phyloP scores from a whole-genome alignment of 192 early-diverging fungal species.

The Spinellus fusiger region DNA sequence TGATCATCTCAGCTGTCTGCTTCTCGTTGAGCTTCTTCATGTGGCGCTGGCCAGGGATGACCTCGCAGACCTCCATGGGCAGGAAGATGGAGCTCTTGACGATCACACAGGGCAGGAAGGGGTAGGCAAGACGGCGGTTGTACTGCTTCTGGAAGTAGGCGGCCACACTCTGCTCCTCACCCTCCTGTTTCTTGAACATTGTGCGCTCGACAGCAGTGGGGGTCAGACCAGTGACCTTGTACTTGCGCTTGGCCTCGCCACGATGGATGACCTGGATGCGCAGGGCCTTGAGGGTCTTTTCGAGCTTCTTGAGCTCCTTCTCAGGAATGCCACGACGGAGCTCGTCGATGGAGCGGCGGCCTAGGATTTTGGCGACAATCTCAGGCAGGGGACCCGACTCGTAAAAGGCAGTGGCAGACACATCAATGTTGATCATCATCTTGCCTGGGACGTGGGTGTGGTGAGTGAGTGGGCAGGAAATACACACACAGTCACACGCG shows the following conservation, averaged over 20 bases:
- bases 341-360: slow-evolving; percentile 40
- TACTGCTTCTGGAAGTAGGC: slow-evolving; percentile 75
- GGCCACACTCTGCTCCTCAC: slow-evolving; percentile 58
- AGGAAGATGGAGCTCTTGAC: slow-evolving; percentile 61
- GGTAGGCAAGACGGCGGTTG: slow-evolving; percentile 60
- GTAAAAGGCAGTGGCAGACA: slow-evolving; percentile 66
- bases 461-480: too few relatives aligned
- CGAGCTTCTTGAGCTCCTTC: slow-evolving; percentile 38
- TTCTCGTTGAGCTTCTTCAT: slow-evolving; percentile 75
- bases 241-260: slow-evolving; percentile 65
- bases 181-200: slow-evolving; percentile 58
- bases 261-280: slow-evolving; percentile 53
- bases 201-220: slow-evolving; percentile 55
- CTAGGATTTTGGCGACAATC: slow-evolving; percentile 61
- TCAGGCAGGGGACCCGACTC: slow-evolving; percentile 62
- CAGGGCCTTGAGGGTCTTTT: slow-evolving; percentile 45
- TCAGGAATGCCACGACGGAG: slow-evolving; percentile 38
- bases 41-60: slow-evolving; percentile 78
- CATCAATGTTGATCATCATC: slow-evolving; percentile 71
- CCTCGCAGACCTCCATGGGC: slow-evolving; percentile 87
- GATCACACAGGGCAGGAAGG: slow-evolving; percentile 75
- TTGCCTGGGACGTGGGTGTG: slow-evolving; percentile 23
- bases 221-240: slow-evolving; percentile 65
- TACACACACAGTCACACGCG: too few relatives aligned
- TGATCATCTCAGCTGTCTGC: slow-evolving; percentile 93